phyloP scores from a whole-genome alignment of 2,329 filamentous ascomycete genomes.

The Rutstroemia sp. region DNA sequence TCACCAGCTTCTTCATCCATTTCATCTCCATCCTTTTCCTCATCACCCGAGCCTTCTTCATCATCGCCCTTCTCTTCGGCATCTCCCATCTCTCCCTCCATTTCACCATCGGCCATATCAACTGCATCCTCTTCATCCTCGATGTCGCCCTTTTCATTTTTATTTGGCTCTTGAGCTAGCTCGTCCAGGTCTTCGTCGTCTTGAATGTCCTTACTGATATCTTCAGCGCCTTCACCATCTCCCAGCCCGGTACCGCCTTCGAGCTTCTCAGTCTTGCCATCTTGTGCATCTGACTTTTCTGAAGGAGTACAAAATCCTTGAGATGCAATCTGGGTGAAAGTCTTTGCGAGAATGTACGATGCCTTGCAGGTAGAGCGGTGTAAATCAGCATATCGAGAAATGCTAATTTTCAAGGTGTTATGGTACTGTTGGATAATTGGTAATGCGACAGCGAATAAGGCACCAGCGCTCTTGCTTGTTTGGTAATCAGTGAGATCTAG shows the following conservation, averaged over 20 bases:
- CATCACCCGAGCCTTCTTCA: constrained; percentile 56
- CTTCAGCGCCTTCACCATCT: constrained; percentile 89
- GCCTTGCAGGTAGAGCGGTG: constrained; percentile 69
- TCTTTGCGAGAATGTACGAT: constrained; percentile 65
- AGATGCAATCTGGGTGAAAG: constrained; percentile 70
- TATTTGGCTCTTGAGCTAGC: constrained; percentile 74
- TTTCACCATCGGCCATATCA: constrained; percentile 87
- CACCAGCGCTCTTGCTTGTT: constrained; percentile 40
- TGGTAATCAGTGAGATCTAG: constrained; percentile 36
- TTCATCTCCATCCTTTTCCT: constrained; percentile 56
- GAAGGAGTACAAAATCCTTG: constrained; percentile 89
- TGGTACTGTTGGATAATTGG: constrained; percentile 73
- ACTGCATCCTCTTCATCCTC: constrained; percentile 79
- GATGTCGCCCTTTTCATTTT: constrained; percentile 52
- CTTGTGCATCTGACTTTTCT: constrained; percentile 67
- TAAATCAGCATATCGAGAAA: constrained; percentile 52
- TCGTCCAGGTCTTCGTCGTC: constrained; percentile 91
- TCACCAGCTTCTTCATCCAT: constrained; percentile 87
- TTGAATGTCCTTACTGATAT: constrained; percentile 95
- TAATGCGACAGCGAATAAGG: constrained; percentile 51
- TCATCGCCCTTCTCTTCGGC: constrained; percentile 54
- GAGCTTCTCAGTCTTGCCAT: constrained; percentile 67
- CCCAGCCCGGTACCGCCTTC: constrained; percentile 91
- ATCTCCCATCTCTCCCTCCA: constrained; percentile 78
- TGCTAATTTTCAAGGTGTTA: constrained; percentile 48